Percentiles rank a stretch among this genome's conserved stretches.
Conservation (phyloP, 2,329 filamentous ascomycete species). For the Hypoxylon sp. region DNA sequence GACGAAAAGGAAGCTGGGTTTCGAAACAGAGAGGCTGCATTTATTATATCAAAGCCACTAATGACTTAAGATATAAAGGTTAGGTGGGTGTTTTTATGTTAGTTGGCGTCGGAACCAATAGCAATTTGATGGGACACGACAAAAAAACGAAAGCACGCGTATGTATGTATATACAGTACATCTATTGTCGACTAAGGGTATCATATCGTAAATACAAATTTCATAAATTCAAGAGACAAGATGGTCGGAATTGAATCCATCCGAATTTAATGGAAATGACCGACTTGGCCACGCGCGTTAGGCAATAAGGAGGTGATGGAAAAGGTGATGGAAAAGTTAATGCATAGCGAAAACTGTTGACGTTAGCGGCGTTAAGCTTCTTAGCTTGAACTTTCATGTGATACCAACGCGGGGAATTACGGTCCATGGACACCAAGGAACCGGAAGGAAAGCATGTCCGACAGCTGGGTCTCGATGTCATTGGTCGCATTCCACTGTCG, state of each 20-base stretch:
- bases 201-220: conserved; percentile 4
- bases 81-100: neutral
- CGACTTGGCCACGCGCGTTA: conserved; percentile 17
- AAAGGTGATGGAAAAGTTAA: conserved; percentile 25
- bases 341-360: conserved; percentile 36
- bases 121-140: conserved; percentile 1
- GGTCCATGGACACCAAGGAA: neutral
- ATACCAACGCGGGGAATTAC: conserved; percentile 38
- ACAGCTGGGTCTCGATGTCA: conserved; percentile 8
- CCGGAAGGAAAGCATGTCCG: neutral
- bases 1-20: neutral
- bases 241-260: conserved; percentile 3
- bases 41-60: conserved; percentile 10
- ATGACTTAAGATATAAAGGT: neutral
- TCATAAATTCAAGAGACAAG: conserved; percentile 1
- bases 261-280: conserved; percentile 2
- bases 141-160: neutral
- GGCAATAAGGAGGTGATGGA: conserved; percentile 10
- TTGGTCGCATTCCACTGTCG: conserved; percentile 25
- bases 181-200: conserved; percentile 1
- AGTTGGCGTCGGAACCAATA: neutral
- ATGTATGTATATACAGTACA: neutral
- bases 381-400: conserved; percentile 43
- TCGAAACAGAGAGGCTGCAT: conserved; percentile 18
- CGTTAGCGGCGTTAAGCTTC: conserved; percentile 24